Base-by-base conservation (phyloP, 1,139 yeast genomes). In the Groenewaldozyma sp. region DNA sequence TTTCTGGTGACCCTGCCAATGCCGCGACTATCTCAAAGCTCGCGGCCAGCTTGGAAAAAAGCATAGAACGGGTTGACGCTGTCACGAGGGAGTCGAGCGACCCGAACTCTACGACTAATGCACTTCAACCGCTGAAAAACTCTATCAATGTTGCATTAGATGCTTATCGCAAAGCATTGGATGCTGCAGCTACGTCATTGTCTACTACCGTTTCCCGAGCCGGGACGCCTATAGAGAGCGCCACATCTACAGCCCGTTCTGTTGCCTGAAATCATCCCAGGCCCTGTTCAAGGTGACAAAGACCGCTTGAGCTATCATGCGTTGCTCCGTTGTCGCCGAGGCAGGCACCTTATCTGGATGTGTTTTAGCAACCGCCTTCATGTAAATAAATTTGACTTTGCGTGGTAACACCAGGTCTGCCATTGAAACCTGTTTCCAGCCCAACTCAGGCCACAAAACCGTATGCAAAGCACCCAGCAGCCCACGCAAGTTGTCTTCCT, bases 311-410 rank as follows among this genome's bases (percentile, higher is more conserved):
- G 97, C 93, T 38, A 88, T 68, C 80, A 88, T 74, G 56, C 80
- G 80, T 45, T 76, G 75, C 51, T 84, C 91, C n/a, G 76, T 65
- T 6, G 78, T 62, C 1, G 76, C 71, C 18, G 54, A 52, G 26
- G 68, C 65, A 3, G 76, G 67, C 31, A 87, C 65, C 59, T 93
- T 93, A 59, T 93, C 98, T 0, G 98, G 98, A 56, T 93, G 99
- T 4, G 93, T 86, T 50, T 80, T 76, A 26, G 95, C 79, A 32
- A 87, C 93, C 1, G 95, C 97, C 59, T 86, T 91, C 88, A 93
- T 74, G 60, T 91, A 93, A 26, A 70, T 70, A 35, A 88, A 65
- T 58, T 91, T 88, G 34, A 88, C 97, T 56, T 82, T 87, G 52
- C 86, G 87, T n/a, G 94, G 88, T 50, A 88, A 65, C 51, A 91